These are phyloP conservation scores for Fomitiporia mediterranea DNA, from an alignment of 1,284 basidiomycete species.

Conservation along the genomic window DNA sequence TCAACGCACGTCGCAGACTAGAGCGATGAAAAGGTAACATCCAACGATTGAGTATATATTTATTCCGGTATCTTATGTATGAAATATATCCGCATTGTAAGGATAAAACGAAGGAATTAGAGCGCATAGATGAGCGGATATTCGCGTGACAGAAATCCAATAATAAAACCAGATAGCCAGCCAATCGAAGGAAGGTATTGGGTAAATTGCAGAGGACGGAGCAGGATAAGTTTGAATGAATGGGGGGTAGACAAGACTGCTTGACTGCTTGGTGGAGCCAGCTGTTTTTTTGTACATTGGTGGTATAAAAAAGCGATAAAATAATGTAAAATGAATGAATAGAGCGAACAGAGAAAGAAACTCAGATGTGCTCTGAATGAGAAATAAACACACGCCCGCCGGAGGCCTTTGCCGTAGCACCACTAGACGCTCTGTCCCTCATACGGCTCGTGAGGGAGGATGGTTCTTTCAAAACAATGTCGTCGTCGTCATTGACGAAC, in stretches of 20 bases:
- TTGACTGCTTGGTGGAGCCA: no score
- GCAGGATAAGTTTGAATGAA: slow-evolving; percentile 1
- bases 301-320: slow-evolving; percentile 1
- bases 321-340: slow-evolving; percentile 1
- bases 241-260: not conserved
- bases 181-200: not conserved
- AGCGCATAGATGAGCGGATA: not conserved
- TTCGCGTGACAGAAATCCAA: not conserved
- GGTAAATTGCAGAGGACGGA: not conserved
- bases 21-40: slow-evolving; percentile 38
- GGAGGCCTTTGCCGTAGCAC: slow-evolving; percentile 35
- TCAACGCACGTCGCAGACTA: slow-evolving; percentile 68
- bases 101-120: slow-evolving; percentile 1
- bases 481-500: slow-evolving; percentile 23
- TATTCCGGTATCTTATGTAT: slow-evolving; percentile 1
- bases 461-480: slow-evolving; percentile 6
- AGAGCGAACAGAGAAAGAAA: not conserved
- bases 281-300: not conserved
- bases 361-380: not conserved
- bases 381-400: not conserved
- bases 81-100: slow-evolving; percentile 8
- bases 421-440: slow-evolving; percentile 43
- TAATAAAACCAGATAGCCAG: not conserved
- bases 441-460: slow-evolving; percentile 11
- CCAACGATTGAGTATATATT: not conserved